Evolutionary conservation across 441 rosid genomes (phyloP).

Genomic region (Gossypium lobatum): DNA sequence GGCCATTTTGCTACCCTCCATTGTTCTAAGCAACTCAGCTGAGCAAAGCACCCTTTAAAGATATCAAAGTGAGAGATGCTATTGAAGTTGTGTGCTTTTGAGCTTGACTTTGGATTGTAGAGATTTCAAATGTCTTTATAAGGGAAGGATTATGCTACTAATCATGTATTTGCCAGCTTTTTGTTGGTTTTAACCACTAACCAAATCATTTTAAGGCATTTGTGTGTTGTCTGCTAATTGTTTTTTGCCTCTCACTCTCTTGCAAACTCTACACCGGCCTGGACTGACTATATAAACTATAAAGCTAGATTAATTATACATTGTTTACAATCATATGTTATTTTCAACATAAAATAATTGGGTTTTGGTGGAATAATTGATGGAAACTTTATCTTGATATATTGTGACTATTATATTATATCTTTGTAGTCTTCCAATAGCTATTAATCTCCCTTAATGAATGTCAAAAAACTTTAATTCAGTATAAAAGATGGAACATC

Average conservation of each 20-base stretch:
- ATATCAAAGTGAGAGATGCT: background rate
- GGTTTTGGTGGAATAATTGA: conserved; percentile 2
- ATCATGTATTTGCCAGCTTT: conserved; percentile 21
- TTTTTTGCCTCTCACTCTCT: background rate
- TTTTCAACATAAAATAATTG: conserved; percentile 4
- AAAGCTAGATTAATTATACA: background rate
- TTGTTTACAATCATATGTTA: background rate
- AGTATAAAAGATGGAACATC: background rate
- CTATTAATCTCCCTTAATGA: background rate
- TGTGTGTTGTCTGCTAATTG: conserved; percentile 8
- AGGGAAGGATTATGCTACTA: background rate
- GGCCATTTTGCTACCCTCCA: conserved; percentile 26
- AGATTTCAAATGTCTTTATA: conserved; percentile 10
- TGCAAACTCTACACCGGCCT: conserved; percentile 15
- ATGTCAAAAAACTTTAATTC: background rate
- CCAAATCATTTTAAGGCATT: conserved; percentile 22
- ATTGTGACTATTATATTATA: background rate
- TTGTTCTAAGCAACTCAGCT: background rate
- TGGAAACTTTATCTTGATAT: background rate
- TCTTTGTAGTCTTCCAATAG: background rate
- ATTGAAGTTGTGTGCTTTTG: background rate
- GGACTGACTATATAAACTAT: conserved; percentile 1
- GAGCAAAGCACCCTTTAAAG: background rate
- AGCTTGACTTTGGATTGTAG: background rate
- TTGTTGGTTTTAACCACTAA: conserved; percentile 25